A percentile compares a stretch with the other conserved stretches of the same genome.
phyloP scores from a whole-genome alignment of 1,139 yeast genomes.

The Yamadazyma buinensis region DNA sequence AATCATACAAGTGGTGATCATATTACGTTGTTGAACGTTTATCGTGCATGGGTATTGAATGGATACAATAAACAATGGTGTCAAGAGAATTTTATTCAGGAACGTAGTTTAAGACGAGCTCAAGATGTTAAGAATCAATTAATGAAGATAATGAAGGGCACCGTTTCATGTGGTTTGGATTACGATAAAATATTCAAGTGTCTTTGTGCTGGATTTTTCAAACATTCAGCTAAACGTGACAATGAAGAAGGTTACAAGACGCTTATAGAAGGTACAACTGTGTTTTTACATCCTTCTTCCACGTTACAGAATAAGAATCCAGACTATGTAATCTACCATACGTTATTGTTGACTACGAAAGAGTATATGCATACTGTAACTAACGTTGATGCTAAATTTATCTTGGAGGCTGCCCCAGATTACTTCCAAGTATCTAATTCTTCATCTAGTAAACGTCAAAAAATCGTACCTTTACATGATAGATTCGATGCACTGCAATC shows the following conservation, averaged over 20 bases:
- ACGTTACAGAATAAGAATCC: conserved; percentile 70
- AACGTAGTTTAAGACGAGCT: conserved; percentile 72
- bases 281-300: conserved; percentile 86
- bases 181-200: conserved; percentile 66
- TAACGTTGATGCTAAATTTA: conserved; percentile 65
- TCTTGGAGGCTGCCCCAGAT: conserved; percentile 81
- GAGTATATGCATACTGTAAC: conserved; percentile 72
- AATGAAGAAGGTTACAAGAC: conserved; percentile 71
- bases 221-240: conserved; percentile 77
- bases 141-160: conserved; percentile 54
- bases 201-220: conserved; percentile 83
- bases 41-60: conserved; percentile 68
- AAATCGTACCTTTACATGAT: conserved; percentile 62
- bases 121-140: conserved; percentile 77
- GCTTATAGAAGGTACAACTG: conserved; percentile 71
- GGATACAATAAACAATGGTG: conserved; percentile 75
- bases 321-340: conserved; percentile 70
- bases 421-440: conserved; percentile 67
- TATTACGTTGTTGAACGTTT: conserved; percentile 77
- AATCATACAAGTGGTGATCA: conserved; percentile 85
- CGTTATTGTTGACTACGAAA: conserved; percentile 57
- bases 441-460: conserved; percentile 36
- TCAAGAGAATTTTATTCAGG: conserved; percentile 74
- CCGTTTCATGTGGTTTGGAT: conserved; percentile 59
- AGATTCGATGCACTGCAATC: conserved; percentile 47